phyloP scores from a whole-genome alignment of 2,329 filamentous ascomycete species.

The Beauveria bassiana region DNA sequence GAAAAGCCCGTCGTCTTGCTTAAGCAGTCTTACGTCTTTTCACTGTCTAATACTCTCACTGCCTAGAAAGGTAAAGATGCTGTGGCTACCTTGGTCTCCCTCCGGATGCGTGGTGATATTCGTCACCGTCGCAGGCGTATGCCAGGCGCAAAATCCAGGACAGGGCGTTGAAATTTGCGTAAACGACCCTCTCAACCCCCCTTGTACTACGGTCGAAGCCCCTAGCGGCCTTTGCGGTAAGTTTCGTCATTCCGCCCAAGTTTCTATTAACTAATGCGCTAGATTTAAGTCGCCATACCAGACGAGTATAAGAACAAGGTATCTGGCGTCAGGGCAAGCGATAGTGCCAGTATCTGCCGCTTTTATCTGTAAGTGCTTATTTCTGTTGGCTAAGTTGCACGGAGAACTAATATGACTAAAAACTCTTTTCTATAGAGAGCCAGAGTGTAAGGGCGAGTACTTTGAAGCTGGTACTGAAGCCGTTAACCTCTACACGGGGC shows the following conservation, averaged over 20 bases:
- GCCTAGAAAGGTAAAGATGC: too few relatives aligned
- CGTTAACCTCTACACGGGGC: not conserved
- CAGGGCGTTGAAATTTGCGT: not conserved
- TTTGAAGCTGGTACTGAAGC: not conserved
- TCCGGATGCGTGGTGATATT: too few relatives aligned
- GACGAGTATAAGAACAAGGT: not conserved
- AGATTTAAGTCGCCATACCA: not conserved
- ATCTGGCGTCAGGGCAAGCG: not conserved
- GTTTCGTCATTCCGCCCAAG: not conserved
- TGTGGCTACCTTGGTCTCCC: too few relatives aligned
- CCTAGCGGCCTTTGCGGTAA: not conserved
- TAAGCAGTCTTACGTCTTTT: too few relatives aligned
- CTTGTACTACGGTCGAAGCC: not conserved
- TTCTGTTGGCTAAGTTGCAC: not conserved
- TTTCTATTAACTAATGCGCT: not conserved
- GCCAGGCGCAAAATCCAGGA: too few relatives aligned
- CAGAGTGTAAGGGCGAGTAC: not conserved
- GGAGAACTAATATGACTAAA: not conserved
- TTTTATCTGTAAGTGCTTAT: not conserved
- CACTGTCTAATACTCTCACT: too few relatives aligned
- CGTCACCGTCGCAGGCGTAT: too few relatives aligned
- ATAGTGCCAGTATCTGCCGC: not conserved
- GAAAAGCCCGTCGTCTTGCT: too few relatives aligned
- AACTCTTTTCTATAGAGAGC: not conserved
- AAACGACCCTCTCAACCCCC: not conserved